Evolutionary conservation across 225 moss, liverwort and hornwort species (phyloP), one percentile per base, ranked within the genome.

Genomic region (Anthoceros angustus): DNA sequence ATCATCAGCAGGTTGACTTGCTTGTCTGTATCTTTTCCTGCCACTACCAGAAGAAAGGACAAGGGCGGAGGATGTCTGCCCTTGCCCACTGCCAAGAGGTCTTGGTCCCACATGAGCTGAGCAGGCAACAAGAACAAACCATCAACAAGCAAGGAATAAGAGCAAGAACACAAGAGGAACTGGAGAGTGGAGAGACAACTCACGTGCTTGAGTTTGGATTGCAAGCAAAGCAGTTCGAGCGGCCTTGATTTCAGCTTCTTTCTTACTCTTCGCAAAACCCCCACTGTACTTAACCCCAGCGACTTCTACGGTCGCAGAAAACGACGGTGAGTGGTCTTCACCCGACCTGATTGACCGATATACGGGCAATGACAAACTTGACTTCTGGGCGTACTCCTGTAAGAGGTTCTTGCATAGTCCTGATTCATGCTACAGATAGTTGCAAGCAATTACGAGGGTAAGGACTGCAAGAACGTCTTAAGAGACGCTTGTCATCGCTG

Each of bases 211-310:
- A 64, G 77, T 71, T 72, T 94, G 86, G 63, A 98, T 98, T 23
- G 92, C 86, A 65, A 92, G 89, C 62, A 89, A 77, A 61, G 92
- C 92, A 43, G 98, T 98, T 71, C 92, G 83, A 39, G 98, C 98
- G 71, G 92, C 98, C 76, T 98, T 98, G 69, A 98, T 92, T 74
- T 92, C 98, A 55, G 92, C 98, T 72, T 92, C 89, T 68, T 98
- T 98, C 81, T 98, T 98, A 46, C 79, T 98, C 74, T 89, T 98
- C 0, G 86, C 92, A 65, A 71, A 78, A 64, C 92, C 98, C 43
- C 98, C 98, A 63, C 84, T 84, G 67, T 98, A 98, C 75, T 78
- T 84, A 63, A 92, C 92, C 70, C 92, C 89, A 66, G 82, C 89
- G 74, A 98, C 87, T 68, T 98, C 98, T 63, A 92, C 89, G 69